Percentiles rank a stretch among this genome's conserved stretches.
These are phyloP conservation scores for Cryptosporidium sp. DNA, from an alignment of 169 alveolate genomes.

Conservation along the genomic window DNA sequence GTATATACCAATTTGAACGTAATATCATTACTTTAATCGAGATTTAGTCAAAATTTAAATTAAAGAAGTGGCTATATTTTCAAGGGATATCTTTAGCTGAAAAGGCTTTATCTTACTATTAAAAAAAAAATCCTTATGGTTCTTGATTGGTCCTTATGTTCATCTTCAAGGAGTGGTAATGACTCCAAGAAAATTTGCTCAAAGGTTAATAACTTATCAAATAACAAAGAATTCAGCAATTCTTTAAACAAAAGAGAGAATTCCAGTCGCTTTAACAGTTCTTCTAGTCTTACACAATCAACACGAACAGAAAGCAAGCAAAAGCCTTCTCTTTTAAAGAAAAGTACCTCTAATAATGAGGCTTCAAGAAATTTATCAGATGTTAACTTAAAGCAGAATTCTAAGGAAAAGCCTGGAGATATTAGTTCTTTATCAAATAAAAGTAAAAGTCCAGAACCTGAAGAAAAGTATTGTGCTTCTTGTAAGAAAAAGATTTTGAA, in stretches of 20 bases:
- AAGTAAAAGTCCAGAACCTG: neutral
- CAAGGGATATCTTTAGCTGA: slow-evolving; percentile 1
- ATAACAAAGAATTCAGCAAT: neutral
- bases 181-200: slow-evolving; percentile 20
- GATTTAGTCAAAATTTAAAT: neutral
- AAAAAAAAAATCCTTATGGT: neutral
- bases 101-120: neutral
- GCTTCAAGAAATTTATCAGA: neutral
- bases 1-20: neutral
- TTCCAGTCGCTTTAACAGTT: neutral
- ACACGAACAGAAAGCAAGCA: neutral
- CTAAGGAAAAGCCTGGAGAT: neutral
- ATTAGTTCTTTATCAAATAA: neutral
- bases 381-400: neutral
- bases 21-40: neutral
- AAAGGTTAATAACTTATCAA: neutral
- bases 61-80: neutral
- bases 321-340: neutral
- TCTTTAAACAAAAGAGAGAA: neutral
- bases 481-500: slow-evolving; percentile 8
- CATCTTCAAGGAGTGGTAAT: slow-evolving; percentile 5
- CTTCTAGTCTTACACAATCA: neutral
- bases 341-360: neutral
- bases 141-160: slow-evolving; percentile 7
- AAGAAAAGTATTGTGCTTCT: slow-evolving; percentile 12